Percentiles rank a stretch among this genome's conserved stretches.
phyloP scores from a whole-genome alignment of 2,329 filamentous ascomycete genomes.

The Beauveria pseudobassiana region DNA sequence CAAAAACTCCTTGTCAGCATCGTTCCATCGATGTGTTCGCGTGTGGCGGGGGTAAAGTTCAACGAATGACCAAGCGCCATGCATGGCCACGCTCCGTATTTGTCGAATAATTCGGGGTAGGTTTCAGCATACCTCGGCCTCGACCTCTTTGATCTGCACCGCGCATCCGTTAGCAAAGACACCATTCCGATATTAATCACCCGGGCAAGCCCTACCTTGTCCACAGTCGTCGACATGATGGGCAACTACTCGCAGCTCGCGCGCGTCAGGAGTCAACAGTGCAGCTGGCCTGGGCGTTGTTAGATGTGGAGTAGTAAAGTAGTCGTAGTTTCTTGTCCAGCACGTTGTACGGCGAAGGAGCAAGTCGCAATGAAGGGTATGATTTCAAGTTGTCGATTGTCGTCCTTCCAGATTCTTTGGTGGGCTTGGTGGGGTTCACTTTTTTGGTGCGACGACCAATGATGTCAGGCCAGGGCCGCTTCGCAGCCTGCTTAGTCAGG shows the following conservation, averaged over 20 bases:
- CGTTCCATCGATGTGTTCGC: background rate
- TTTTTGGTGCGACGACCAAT: slow-evolving; percentile 23
- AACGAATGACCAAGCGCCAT: background rate
- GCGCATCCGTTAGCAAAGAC: slow-evolving; percentile 16
- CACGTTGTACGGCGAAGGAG: background rate
- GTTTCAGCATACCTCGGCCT: slow-evolving; percentile 67
- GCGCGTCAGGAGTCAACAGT: background rate
- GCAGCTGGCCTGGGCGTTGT: background rate
- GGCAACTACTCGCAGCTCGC: slow-evolving; percentile 16
- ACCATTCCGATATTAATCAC: background rate
- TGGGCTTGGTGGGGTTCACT: slow-evolving; percentile 31
- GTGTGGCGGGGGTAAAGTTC: background rate
- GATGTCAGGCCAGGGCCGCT: slow-evolving; percentile 23
- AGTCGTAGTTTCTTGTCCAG: background rate
- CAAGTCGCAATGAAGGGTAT: background rate
- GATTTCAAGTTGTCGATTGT: background rate
- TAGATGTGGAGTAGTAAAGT: background rate
- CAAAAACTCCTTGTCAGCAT: slow-evolving; percentile 9
- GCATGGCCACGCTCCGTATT: background rate
- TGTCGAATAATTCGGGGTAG: slow-evolving; percentile 3
- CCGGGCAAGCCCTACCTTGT: slow-evolving; percentile 60
- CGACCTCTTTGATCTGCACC: slow-evolving; percentile 85
- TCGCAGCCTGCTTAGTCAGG: slow-evolving; percentile 7
- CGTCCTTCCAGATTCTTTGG: slow-evolving; percentile 13
- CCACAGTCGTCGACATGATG: slow-evolving; percentile 93